Base-by-base conservation (phyloP, 345 rosid species). In the Rubroshorea leprosula region DNA sequence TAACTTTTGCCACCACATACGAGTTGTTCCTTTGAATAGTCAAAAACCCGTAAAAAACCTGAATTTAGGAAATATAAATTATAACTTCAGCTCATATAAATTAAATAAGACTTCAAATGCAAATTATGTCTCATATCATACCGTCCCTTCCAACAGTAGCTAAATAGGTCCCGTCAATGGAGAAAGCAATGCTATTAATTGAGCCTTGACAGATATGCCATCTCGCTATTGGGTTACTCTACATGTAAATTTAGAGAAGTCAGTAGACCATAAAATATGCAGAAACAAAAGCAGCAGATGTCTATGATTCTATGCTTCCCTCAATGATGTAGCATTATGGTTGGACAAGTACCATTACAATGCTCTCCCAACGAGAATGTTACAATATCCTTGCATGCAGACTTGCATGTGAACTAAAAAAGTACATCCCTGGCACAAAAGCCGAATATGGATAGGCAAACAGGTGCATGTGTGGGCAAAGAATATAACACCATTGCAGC, bases 81-180 rank as follows among this genome's bases (percentile, higher is more conserved):
- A 55, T 54, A 49, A 17, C 58, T 62, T 64, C 43, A 49, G 45
- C 44, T 54, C 22, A 61, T 10, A 44, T n/a, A 51, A 55, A 35
- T 19, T 57, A 57, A n/a, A 49, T 43, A 56, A 55, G 53, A 63
- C 54, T 29, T 39, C 55, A 46, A 8, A 54, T 43, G 13, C n/a
- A 24, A 47, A 61, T 23, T 21, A 43, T 17, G 51, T 9, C 5
- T 21, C 55, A 65, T 14, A 50, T 55, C 21, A 49, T 69, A 94
- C 99, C 99, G 78, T 94, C 99, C 86, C 99, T 83, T 81, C 99
- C 99, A 77, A 88, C 87, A 60, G 89, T 81, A n/a, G 99, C 96
- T 60, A 94, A 75, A 78, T 84, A 74, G 67, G 83, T 18, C 61
- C 96, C 97, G 46, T 90, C 99, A 39, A 63, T 56, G 17, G 99